phyloP scores from a whole-genome alignment of 2,329 filamentous ascomycete species.

The Pseudogymnoascus sp. region DNA sequence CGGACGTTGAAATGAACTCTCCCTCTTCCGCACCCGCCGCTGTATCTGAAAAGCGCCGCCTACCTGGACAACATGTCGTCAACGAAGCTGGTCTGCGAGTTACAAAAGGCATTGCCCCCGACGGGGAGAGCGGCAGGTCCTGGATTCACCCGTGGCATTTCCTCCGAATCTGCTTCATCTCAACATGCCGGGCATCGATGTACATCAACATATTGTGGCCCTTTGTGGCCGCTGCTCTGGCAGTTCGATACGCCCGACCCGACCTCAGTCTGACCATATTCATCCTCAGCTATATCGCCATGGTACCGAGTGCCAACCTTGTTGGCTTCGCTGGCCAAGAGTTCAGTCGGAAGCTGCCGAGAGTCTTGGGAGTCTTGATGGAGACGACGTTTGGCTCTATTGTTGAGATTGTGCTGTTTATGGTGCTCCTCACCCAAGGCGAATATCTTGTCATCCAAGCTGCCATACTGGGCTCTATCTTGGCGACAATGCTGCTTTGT shows the following conservation, averaged over 20 bases:
- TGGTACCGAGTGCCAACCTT: slow-evolving; percentile 68
- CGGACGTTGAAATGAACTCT: background rate
- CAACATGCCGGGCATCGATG: slow-evolving; percentile 54
- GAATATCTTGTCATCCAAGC: slow-evolving; percentile 68
- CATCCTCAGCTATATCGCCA: slow-evolving; percentile 63
- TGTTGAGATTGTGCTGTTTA: slow-evolving; percentile 76
- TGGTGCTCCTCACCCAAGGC: slow-evolving; percentile 54
- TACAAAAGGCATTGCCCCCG: slow-evolving; percentile 32
- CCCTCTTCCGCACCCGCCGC: background rate
- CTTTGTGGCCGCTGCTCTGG: slow-evolving; percentile 62
- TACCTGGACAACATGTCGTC: slow-evolving; percentile 5
- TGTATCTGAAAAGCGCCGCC: background rate
- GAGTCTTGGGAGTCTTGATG: slow-evolving; percentile 56
- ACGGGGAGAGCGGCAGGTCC: slow-evolving; percentile 59
- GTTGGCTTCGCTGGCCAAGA: slow-evolving; percentile 68
- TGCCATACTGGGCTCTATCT: slow-evolving; percentile 72
- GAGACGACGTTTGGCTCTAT: slow-evolving; percentile 61
- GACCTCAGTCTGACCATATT: slow-evolving; percentile 57
- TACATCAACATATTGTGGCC: slow-evolving; percentile 67
- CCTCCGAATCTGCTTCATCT: slow-evolving; percentile 53
- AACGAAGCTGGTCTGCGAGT: slow-evolving; percentile 26
- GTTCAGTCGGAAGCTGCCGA: slow-evolving; percentile 64
- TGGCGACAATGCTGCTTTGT: slow-evolving; percentile 75
- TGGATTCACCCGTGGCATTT: slow-evolving; percentile 59
- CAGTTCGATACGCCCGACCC: slow-evolving; percentile 45